Evolutionary conservation across 2,329 filamentous ascomycete species (phyloP).

Genomic region (Penicillium sp.): DNA sequence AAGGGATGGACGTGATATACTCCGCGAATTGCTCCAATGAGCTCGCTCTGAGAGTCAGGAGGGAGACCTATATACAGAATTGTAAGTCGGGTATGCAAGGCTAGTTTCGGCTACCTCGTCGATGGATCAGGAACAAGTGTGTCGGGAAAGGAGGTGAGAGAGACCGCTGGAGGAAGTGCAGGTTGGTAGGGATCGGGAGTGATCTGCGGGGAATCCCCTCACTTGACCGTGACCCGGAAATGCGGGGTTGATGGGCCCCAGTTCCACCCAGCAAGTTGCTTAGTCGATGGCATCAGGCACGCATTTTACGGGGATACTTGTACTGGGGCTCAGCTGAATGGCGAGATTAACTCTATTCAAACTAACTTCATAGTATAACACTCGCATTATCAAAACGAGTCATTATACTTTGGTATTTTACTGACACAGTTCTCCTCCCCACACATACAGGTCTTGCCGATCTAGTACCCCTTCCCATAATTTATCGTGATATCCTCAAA

Average conservation of each 20-base stretch:
- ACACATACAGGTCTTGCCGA: slow-evolving; percentile 15
- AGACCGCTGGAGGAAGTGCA: not conserved
- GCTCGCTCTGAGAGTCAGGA: not conserved
- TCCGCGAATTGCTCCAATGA: slow-evolving; percentile 1
- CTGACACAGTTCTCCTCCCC: slow-evolving; percentile 17
- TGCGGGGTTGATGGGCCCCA: not conserved
- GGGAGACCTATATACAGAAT: not conserved
- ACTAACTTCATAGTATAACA: too few relatives aligned
- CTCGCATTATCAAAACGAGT: too few relatives aligned
- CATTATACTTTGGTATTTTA: not conserved
- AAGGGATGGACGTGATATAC: slow-evolving; percentile 8
- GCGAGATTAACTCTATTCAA: too few relatives aligned
- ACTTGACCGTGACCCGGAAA: not conserved
- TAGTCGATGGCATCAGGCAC: not conserved
- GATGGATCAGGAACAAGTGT: not conserved
- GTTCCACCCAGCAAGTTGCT: not conserved
- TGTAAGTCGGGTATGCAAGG: not conserved
- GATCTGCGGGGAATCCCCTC: slow-evolving; percentile 1
- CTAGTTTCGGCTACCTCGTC: not conserved
- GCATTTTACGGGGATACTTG: too few relatives aligned
- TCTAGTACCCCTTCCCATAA: slow-evolving; percentile 39
- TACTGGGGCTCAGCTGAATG: not conserved
- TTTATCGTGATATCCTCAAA: slow-evolving; percentile 42
- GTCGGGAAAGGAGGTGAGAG: not conserved
- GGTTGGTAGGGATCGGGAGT: not conserved